phyloP scores from a whole-genome alignment of 352 stramenopile species.

The Pythium coloratum region DNA sequence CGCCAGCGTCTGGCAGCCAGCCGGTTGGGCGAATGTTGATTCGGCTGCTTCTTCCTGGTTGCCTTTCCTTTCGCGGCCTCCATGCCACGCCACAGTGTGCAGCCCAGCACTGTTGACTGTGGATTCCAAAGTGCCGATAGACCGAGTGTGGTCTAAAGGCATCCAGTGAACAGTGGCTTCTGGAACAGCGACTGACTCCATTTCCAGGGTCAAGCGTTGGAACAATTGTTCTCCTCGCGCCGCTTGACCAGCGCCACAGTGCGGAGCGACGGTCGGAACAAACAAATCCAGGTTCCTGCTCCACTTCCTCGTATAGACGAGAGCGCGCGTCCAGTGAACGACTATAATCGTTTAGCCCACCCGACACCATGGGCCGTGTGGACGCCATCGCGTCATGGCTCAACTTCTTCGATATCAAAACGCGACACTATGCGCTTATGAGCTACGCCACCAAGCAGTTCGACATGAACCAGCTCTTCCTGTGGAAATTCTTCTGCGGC shows the following conservation, averaged over 20 bases:
- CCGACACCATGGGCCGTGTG: slow-evolving; percentile 1
- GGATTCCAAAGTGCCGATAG: not conserved
- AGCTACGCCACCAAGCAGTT: slow-evolving; percentile 47
- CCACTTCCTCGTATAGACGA: not conserved
- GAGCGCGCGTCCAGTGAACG: not conserved
- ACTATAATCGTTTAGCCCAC: not conserved
- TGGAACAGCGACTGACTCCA: not conserved
- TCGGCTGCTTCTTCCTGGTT: slow-evolving; percentile 4
- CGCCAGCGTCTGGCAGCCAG: not conserved
- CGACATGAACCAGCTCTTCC: slow-evolving; percentile 49
- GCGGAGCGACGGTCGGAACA: not conserved
- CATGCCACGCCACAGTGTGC: not conserved
- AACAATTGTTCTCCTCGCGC: not conserved
- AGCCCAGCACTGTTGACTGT: too few relatives aligned
- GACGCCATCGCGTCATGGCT: slow-evolving; percentile 57
- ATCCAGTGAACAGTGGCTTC: not conserved
- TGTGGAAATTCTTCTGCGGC: slow-evolving; percentile 61
- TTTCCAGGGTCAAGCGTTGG: not conserved
- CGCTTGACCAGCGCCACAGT: not conserved
- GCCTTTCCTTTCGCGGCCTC: not conserved
- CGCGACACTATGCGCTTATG: slow-evolving; percentile 50
- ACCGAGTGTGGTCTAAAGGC: not conserved
- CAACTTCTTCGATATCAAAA: slow-evolving; percentile 72
- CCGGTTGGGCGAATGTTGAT: slow-evolving; percentile 7
- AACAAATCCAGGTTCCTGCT: not conserved